These are phyloP conservation scores for Botryotinia calthae DNA, from an alignment of 2,329 filamentous ascomycete species.

Conservation along the genomic window DNA sequence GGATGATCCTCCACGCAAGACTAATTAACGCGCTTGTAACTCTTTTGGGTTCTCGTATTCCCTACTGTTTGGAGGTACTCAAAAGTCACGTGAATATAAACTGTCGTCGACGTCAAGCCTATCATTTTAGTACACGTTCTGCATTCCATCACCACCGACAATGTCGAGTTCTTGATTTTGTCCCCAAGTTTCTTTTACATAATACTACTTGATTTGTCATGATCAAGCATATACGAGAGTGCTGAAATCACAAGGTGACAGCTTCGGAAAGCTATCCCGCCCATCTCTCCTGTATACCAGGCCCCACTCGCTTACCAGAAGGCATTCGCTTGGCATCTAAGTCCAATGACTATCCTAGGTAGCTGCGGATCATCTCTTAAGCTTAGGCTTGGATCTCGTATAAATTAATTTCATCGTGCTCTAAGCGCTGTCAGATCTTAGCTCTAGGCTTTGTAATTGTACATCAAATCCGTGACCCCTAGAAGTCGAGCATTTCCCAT, in stretches of 20 bases:
- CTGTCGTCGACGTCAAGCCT: not conserved
- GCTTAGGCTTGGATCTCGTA: conserved; percentile 4
- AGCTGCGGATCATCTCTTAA: not conserved
- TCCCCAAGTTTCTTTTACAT: not conserved
- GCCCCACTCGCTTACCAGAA: not conserved
- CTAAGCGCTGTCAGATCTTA: not conserved
- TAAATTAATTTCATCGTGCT: not conserved
- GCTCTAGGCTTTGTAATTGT: not conserved
- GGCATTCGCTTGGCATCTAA: not conserved
- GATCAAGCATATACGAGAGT: not conserved
- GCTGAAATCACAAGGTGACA: no score
- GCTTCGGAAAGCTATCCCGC: not conserved
- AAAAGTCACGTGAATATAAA: not conserved
- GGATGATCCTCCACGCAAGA: not conserved
- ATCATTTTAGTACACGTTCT: not conserved
- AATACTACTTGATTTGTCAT: not conserved
- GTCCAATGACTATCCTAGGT: not conserved
- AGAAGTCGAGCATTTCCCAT: not conserved
- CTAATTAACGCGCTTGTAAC: not conserved
- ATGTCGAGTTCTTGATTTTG: not conserved
- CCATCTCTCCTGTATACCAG: not conserved
- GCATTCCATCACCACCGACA: no score
- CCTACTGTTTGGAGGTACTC: not conserved
- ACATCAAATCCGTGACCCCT: not conserved
- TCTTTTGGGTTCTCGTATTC: not conserved